Evolutionary conservation across 2,329 filamentous ascomycete species (phyloP).

Genomic region (Alternaria triticimaculans): DNA sequence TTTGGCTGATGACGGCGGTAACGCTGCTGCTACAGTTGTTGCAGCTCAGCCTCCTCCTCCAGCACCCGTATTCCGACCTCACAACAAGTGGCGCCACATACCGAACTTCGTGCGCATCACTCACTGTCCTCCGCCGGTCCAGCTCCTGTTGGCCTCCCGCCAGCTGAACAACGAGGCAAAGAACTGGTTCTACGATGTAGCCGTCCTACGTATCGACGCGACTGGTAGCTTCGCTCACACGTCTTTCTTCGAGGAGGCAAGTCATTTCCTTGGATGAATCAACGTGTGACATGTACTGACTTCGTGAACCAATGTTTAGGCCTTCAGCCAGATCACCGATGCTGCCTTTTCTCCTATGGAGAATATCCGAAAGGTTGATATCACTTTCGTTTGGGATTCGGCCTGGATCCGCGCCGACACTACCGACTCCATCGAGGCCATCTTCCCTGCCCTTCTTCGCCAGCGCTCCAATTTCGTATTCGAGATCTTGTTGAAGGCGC

Average conservation of each 20-base stretch:
- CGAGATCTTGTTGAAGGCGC: conserved; percentile 33
- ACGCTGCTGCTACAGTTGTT: conserved; percentile 2
- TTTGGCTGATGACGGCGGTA: conserved; percentile 2
- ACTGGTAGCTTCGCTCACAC: conserved; percentile 44
- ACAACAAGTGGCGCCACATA: conserved; percentile 44
- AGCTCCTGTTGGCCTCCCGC: conserved; percentile 39
- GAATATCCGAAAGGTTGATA: conserved; percentile 41
- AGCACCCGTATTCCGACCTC: conserved; percentile 19
- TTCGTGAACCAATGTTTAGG: not conserved
- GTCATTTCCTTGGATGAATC: conserved; percentile 1
- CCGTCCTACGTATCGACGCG: conserved; percentile 37
- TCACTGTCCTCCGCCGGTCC: conserved; percentile 37
- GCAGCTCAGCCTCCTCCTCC: conserved; percentile 6
- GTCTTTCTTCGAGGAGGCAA: conserved; percentile 39
- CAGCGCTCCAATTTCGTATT: conserved; percentile 33
- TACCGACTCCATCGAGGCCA: conserved; percentile 21
- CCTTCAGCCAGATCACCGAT: conserved; percentile 32
- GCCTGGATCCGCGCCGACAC: conserved; percentile 37
- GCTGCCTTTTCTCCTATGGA: conserved; percentile 44
- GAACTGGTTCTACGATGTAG: conserved; percentile 45
- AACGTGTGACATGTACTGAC: not conserved
- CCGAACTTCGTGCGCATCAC: conserved; percentile 43
- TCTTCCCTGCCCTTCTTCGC: conserved; percentile 38
- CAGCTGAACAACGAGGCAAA: conserved; percentile 38
- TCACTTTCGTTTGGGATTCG: conserved; percentile 44